Evolutionary conservation across 768 basidiomycete species (phyloP), one percentile per base, ranked within the genome.

Genomic region (Astraeus odoratus): DNA sequence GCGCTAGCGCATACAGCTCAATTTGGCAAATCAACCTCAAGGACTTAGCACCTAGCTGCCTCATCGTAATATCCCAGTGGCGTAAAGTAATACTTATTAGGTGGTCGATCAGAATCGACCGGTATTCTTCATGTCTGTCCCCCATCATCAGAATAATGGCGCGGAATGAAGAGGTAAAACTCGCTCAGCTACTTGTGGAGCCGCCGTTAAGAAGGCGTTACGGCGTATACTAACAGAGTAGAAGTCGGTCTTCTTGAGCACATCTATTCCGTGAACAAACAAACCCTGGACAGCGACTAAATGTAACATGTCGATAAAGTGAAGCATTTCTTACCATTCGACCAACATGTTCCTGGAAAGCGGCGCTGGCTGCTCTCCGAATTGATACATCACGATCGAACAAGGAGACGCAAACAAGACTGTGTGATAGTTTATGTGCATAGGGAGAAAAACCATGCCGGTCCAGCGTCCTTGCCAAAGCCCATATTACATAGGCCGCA

Each of bases 321-420:
- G 40, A 36, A 18, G 43, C 46, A 19, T 34, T 22, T 64, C 83
- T 63, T 57, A 96, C 95, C 69, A 86, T 85, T 59, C 96, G 73
- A 10, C 96, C 96, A 30, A 97, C 96, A 57, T 86, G 84, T 67
- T 99, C 96, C 65, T 99, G 96, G 61, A 90, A 98, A 10, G 94
- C 90, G 15, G 96, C 96, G 63, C 95, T 98, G 10, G 94, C 94
- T 12, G 96, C 95, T 52, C 96, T 71, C 20, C 96, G 77, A 44
- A 99, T 92, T 50, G 91, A 89, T 23, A 97, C 81, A 64, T 99
- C 96, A 25, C 96, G 78, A 68, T 99, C 96, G 59, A 81, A 94
- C 24, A 91, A 67, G 1, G 95, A 80, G 20, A 90, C 86, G 19
- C 78, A 76, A n/a, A 83, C 79, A 48, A 98, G 74, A 25, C 69